phyloP scores from a whole-genome alignment of 768 basidiomycete species.

The Dendrothele bispora region DNA sequence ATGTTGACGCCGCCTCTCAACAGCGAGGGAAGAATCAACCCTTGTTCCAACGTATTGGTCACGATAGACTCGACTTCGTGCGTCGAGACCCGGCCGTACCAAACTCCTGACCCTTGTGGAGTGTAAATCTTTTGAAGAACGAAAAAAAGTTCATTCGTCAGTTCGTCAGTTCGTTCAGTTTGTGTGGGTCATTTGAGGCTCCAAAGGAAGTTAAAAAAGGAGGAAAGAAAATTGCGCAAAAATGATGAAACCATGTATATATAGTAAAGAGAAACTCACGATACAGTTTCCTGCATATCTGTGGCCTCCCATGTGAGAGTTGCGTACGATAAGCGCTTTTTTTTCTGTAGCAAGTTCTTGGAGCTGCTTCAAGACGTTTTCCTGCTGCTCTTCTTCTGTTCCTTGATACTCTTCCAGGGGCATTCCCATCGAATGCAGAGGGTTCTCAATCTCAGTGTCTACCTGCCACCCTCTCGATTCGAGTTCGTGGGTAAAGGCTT shows the following conservation, averaged over 20 bases:
- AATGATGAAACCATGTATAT: neutral
- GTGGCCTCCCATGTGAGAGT: slow-evolving; percentile 93
- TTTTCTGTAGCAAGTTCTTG: slow-evolving; percentile 56
- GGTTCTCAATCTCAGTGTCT: slow-evolving; percentile 71
- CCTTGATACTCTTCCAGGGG: slow-evolving; percentile 63
- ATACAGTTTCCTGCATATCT: slow-evolving; percentile 90
- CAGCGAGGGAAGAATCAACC: slow-evolving; percentile 80
- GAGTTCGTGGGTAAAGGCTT: slow-evolving; percentile 65
- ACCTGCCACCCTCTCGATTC: slow-evolving; percentile 73
- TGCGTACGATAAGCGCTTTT: slow-evolving; percentile 79
- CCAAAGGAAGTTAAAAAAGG: slow-evolving; percentile 4
- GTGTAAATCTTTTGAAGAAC: slow-evolving; percentile 85
- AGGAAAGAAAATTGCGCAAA: slow-evolving; percentile 1
- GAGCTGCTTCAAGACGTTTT: slow-evolving; percentile 49
- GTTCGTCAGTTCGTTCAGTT: too few relatives aligned
- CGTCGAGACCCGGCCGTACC: slow-evolving; percentile 93
- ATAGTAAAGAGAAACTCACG: slow-evolving; percentile 48
- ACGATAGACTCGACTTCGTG: slow-evolving; percentile 87
- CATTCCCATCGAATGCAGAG: slow-evolving; percentile 42
- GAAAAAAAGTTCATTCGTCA: too few relatives aligned
- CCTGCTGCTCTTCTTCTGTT: slow-evolving; percentile 53
- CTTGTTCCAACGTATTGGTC: slow-evolving; percentile 82
- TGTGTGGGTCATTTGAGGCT: neutral
- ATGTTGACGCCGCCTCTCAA: slow-evolving; percentile 87
- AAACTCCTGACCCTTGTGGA: slow-evolving; percentile 81